phyloP scores from a whole-genome alignment of 2,329 filamentous ascomycete genomes.

The Ascosphaera apis region DNA sequence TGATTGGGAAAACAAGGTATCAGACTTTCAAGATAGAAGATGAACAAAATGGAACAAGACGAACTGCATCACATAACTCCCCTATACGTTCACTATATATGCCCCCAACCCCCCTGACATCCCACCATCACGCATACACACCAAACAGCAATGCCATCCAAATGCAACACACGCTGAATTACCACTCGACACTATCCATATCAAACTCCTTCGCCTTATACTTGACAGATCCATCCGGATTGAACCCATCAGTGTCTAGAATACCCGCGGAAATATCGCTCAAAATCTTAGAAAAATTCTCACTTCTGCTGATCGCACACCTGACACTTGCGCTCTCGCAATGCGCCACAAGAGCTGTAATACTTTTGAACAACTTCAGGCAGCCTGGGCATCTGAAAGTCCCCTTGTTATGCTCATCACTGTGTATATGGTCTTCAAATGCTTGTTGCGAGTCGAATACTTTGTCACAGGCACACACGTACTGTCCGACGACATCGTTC shows the following conservation, averaged over 20 bases:
- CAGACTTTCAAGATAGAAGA: no score
- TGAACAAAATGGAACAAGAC: no score
- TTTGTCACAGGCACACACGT: conserved; percentile 15
- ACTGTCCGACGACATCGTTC: conserved; percentile 10
- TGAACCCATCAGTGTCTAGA: conserved; percentile 12
- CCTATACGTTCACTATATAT: no score
- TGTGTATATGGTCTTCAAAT: conserved; percentile 15
- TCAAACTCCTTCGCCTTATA: conserved; percentile 10
- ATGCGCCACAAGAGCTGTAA: conserved; percentile 18
- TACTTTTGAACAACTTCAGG: conserved; percentile 15
- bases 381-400: conserved; percentile 17
- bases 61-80: no score
- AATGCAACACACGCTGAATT: neutral
- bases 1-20: no score
- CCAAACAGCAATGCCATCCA: no score
- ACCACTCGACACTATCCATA: conserved; percentile 5
- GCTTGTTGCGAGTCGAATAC: conserved; percentile 8
- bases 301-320: conserved; percentile 13
- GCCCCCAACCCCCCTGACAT: no score
- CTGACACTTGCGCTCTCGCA: conserved; percentile 15
- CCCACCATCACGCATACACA: no score
- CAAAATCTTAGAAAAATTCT: conserved; percentile 14
- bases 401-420: conserved; percentile 8
- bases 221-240: conserved; percentile 14
- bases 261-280: conserved; percentile 18